Conservation (phyloP, 768 basidiomycete species). For the Russula sp. region DNA sequence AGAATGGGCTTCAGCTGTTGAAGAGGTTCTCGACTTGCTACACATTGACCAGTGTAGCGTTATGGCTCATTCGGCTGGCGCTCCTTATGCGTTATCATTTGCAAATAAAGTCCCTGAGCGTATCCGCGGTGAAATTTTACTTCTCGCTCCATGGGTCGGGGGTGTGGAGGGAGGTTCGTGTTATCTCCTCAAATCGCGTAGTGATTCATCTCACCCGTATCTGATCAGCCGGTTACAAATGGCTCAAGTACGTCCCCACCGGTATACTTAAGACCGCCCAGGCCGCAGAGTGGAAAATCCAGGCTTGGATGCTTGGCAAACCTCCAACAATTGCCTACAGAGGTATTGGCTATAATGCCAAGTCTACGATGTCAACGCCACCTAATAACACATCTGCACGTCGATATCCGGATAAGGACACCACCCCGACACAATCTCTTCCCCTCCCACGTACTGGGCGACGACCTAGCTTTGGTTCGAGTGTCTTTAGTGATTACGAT, state of each 20-base stretch:
- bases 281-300: conserved; percentile 95
- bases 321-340: conserved; percentile 81
- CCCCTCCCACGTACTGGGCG: conserved; percentile 43
- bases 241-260: conserved; percentile 95
- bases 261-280: conserved; percentile 92
- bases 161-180: conserved; percentile 79
- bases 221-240: conserved; percentile 76
- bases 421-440: conserved; percentile 27
- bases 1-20: conserved; percentile 88
- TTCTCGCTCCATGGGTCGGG: conserved; percentile 97
- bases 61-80: conserved; percentile 94
- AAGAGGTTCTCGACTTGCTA: conserved; percentile 83
- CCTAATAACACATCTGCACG: conserved; percentile 22
- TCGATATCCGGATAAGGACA: conserved; percentile 25
- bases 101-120: conserved; percentile 72
- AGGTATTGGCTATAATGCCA: conserved; percentile 76
- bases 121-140: conserved; percentile 77
- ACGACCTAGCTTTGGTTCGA: conserved; percentile 70
- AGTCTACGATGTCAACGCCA: conserved; percentile 29
- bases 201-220: conserved; percentile 19
- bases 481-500: conserved; percentile 81
- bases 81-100: conserved; percentile 89
- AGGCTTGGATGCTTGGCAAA: conserved; percentile 97
- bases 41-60: conserved; percentile 78
- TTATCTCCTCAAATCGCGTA: not conserved